Conservation (phyloP, 495 filamentous ascomycete species). For the Thermochaetoides thermophila region DNA sequence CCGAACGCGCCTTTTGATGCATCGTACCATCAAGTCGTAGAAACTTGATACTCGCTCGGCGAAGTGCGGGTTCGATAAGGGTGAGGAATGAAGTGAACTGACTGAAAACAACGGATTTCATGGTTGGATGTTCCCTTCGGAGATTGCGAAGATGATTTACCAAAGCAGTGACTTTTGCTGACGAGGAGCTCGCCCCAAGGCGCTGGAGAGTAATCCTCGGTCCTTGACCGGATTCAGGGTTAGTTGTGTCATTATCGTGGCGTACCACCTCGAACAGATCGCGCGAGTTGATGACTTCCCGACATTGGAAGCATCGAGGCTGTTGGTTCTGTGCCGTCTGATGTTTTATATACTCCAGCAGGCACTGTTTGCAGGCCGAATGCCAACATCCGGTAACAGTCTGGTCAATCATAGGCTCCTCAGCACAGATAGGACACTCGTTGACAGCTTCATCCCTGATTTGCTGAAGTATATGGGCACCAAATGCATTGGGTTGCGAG, state of each 20-base stretch:
- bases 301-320: constrained; percentile 78
- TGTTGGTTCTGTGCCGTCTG: constrained; percentile 59
- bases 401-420: constrained; percentile 88
- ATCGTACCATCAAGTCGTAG: constrained; percentile 86
- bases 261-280: constrained; percentile 84
- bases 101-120: constrained; percentile 88
- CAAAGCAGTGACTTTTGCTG: constrained; percentile 73
- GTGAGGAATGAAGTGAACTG: constrained; percentile 96
- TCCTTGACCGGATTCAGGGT: constrained; percentile 23
- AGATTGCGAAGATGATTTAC: constrained; percentile 57
- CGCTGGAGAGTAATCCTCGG: constrained; percentile 69
- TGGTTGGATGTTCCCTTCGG: constrained; percentile 41
- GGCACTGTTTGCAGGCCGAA: constrained; percentile 83
- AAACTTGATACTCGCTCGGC: constrained; percentile 53
- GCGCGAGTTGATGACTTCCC: constrained; percentile 61
- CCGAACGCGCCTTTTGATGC: constrained; percentile 66
- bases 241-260: constrained; percentile 29
- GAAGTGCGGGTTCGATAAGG: constrained; percentile 67
- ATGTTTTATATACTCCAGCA: constrained; percentile 73
- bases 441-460: constrained; percentile 77
- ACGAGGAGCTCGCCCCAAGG: constrained; percentile 54
- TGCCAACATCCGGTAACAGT: constrained; percentile 95
- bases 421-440: constrained; percentile 88
- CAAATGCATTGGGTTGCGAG: constrained; percentile 55
- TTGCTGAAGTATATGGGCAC: constrained; percentile 72